These are phyloP conservation scores for Tricholoma furcatifolium DNA, from an alignment of 768 basidiomycete genomes.

Conservation along the genomic window DNA sequence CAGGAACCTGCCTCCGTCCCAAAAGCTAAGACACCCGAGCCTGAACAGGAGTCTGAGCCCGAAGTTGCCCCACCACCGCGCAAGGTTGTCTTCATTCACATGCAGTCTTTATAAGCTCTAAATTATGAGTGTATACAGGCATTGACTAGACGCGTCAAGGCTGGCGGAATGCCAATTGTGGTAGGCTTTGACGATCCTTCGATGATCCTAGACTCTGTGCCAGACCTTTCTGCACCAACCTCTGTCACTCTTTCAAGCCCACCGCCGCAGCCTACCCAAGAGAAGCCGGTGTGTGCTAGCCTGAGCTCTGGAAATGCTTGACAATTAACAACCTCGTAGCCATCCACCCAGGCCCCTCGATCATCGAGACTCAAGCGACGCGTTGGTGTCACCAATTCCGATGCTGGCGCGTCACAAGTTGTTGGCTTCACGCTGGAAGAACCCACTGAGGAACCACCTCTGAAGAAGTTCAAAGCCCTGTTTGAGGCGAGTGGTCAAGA, in stretches of 20 bases:
- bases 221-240: constrained; percentile 19
- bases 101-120: not conserved
- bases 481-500: constrained; percentile 66
- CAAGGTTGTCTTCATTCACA: constrained; percentile 23
- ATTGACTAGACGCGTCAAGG: constrained; percentile 43
- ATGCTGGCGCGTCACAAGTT: constrained; percentile 20
- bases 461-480: constrained; percentile 69
- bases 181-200: constrained; percentile 48
- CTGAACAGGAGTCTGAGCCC: constrained; percentile 11
- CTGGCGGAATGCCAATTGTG: constrained; percentile 30
- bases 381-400: constrained; percentile 30
- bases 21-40: constrained; percentile 9
- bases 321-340: constrained; percentile 22
- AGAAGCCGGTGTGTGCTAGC: constrained; percentile 20
- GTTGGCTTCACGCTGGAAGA: constrained; percentile 22
- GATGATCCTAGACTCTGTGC: constrained; percentile 30
- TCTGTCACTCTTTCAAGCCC: constrained; percentile 11
- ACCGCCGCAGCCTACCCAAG: constrained; percentile 16
- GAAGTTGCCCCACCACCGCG: constrained; percentile 26
- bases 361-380: constrained; percentile 55
- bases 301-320: not conserved
- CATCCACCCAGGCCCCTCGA: constrained; percentile 35
- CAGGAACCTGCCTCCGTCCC: constrained; percentile 28
- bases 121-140: constrained; percentile 24
- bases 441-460: constrained; percentile 47